Evolutionary conservation across 345 rosid genomes (phyloP).

Genomic region (Triadica sebifera): DNA sequence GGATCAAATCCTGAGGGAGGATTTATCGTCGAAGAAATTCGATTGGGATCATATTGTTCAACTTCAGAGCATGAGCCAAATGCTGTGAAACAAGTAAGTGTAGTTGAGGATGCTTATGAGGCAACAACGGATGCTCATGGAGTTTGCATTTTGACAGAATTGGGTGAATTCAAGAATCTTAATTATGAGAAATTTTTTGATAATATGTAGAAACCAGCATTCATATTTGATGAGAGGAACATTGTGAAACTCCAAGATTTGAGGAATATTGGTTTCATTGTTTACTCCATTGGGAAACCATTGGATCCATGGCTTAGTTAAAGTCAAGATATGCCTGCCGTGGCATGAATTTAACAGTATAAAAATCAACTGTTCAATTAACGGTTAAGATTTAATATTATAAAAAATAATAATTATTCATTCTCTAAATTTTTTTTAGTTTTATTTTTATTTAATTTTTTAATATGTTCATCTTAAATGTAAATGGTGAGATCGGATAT

Average conservation of each 20-base stretch:
- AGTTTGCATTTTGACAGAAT: constrained; percentile 17
- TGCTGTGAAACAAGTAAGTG: constrained; percentile 8
- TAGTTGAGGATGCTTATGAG: constrained; percentile 23
- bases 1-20: constrained; percentile 17
- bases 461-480: no score
- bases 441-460: no score
- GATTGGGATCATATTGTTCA: constrained; percentile 24
- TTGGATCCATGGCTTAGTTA: constrained; percentile 23
- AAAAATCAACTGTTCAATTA: no score
- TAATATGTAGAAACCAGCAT: constrained; percentile 28
- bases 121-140: constrained; percentile 28
- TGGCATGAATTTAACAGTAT: constrained; percentile 9
- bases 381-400: no score
- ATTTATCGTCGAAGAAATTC: constrained; percentile 19
- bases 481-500: no score
- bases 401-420: no score
- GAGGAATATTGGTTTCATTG: constrained; percentile 27
- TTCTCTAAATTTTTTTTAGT: no score
- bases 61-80: constrained; percentile 18
- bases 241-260: constrained; percentile 17
- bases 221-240: constrained; percentile 24
- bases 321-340: constrained; percentile 28
- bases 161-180: constrained; percentile 25
- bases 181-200: constrained; percentile 24
- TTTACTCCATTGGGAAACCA: constrained; percentile 29